Evolutionary conservation across 805 yeast genomes (phyloP), one percentile per base, ranked within the genome.

Genomic region (Zygoascus ofunaensis): DNA sequence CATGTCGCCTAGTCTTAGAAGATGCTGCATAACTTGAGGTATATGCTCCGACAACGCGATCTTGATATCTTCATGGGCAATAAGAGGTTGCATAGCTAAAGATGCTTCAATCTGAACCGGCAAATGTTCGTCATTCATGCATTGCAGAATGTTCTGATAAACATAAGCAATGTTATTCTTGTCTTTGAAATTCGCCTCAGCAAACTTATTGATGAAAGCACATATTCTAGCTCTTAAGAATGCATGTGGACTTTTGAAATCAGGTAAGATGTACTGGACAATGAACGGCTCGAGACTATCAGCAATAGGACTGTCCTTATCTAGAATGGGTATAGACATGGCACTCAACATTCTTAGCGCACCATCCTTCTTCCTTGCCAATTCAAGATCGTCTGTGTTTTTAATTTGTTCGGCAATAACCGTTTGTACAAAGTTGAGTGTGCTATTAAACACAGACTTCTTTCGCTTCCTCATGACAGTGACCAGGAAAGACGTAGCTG

Each of bases 101-200:
- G 96, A 86, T 15, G 90, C 87, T 56, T 86, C 84, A 39, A 90
- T 72, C 59, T 80, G 82, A 3, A 87, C 85, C 0, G 96, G 95
- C 45, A 82, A 66, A 28, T 71, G 64, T 34, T 63, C 61, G 43
- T 79, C 80, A 43, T 70, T 60, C 52, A 76, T 65, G 52, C 75
- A 68, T 15, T 50, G 41, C 26, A 68, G 48, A 7, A 65, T 50
- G 32, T 59, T 57, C 36, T 57, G 55, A 51, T 65, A 68, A 17
- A 64, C 80, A 60, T 41, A 76, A 70, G 58, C 85, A 81, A 69
- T 81, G 72, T 35, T 86, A 69, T 66, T 94, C 68, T 33, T 82
- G 65, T 57, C 79, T 74, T 59, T 58, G 52, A 83, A 78, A 38
- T 73, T 69, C 23, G 85, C 59, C 18, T 72, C 79, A 15, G 87